Evolutionary conservation across 2,329 filamentous ascomycete genomes (phyloP).

Genomic region (Aureobasidium sp.): DNA sequence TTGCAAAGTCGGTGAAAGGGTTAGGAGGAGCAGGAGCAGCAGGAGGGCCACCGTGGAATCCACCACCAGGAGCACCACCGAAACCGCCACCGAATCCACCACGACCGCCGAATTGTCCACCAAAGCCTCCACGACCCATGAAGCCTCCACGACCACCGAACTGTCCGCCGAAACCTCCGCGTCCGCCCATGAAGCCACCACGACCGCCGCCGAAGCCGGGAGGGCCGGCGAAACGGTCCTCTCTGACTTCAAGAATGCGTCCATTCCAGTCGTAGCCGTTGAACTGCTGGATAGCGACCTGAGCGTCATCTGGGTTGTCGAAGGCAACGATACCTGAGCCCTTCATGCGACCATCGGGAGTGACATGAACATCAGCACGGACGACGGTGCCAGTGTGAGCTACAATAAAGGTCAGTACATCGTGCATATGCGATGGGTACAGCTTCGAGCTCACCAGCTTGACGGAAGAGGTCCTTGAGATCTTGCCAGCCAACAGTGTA

Average conservation of each 20-base stretch:
- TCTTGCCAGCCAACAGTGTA: slow-evolving; percentile 99
- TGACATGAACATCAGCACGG: slow-evolving; percentile 89
- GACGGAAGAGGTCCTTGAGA: slow-evolving; percentile 95
- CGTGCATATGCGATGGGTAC: background rate
- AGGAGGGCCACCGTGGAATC: slow-evolving; percentile 44
- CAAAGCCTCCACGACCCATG: slow-evolving; percentile 50
- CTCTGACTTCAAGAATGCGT: slow-evolving; percentile 83
- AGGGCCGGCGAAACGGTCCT: slow-evolving; percentile 80
- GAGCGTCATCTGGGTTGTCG: slow-evolving; percentile 88
- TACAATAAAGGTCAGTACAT: slow-evolving; percentile 22
- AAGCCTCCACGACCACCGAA: slow-evolving; percentile 36
- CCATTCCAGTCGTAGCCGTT: slow-evolving; percentile 99
- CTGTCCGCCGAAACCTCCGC: slow-evolving; percentile 25
- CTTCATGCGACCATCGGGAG: slow-evolving; percentile 87
- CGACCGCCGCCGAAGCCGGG: slow-evolving; percentile 34
- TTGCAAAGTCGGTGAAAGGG: slow-evolving; percentile 88
- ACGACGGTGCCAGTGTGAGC: slow-evolving; percentile 66
- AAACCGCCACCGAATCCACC: slow-evolving; percentile 31
- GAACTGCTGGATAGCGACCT: slow-evolving; percentile 93
- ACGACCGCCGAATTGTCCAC: slow-evolving; percentile 40
- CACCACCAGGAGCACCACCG: slow-evolving; percentile 29
- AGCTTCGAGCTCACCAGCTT: slow-evolving; percentile 72
- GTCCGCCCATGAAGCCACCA: slow-evolving; percentile 34
- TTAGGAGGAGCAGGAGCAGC: slow-evolving; percentile 60
- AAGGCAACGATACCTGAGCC: slow-evolving; percentile 96